These are phyloP conservation scores for Plectosphaerella plurivora DNA, from an alignment of 2,329 filamentous ascomycete species.

Conservation along the genomic window DNA sequence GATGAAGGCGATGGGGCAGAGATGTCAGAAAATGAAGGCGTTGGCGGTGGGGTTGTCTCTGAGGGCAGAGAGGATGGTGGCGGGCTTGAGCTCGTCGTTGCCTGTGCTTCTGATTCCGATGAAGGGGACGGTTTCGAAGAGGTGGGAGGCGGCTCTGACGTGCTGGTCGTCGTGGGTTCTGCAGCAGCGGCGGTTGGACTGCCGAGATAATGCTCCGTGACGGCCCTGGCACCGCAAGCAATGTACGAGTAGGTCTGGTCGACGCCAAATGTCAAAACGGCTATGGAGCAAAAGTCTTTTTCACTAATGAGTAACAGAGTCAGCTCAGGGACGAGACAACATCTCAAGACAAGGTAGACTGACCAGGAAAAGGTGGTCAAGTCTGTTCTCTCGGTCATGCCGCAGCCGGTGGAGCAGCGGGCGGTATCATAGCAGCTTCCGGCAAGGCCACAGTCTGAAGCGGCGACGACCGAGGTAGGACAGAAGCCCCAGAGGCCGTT, in stretches of 20 bases:
- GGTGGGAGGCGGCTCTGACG: not conserved
- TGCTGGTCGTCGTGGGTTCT: not conserved
- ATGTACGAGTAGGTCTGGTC: slow-evolving; percentile 29
- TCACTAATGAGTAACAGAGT: slow-evolving; percentile 1
- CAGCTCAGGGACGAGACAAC: not conserved
- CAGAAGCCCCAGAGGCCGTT: slow-evolving; percentile 34
- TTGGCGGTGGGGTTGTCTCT: too few relatives aligned
- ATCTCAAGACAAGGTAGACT: slow-evolving; percentile 1
- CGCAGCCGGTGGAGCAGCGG: slow-evolving; percentile 27
- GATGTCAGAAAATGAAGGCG: too few relatives aligned
- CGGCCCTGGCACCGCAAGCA: slow-evolving; percentile 22
- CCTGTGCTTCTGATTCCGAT: too few relatives aligned
- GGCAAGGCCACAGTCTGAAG: slow-evolving; percentile 31
- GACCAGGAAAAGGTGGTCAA: slow-evolving; percentile 32
- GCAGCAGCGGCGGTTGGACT: not conserved
- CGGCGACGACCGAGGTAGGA: slow-evolving; percentile 25
- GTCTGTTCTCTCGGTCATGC: slow-evolving; percentile 11
- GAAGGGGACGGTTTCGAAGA: too few relatives aligned
- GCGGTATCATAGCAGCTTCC: slow-evolving; percentile 27
- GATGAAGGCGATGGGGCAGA: too few relatives aligned
- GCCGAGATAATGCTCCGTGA: slow-evolving; percentile 11
- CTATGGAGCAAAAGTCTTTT: slow-evolving; percentile 24
- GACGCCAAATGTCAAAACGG: slow-evolving; percentile 23
- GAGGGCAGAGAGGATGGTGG: too few relatives aligned
- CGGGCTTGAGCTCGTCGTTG: too few relatives aligned